Percentiles rank a stretch among this genome's conserved stretches.
phyloP scores from a whole-genome alignment of 345 rosid genomes.

The Salix udensis region DNA sequence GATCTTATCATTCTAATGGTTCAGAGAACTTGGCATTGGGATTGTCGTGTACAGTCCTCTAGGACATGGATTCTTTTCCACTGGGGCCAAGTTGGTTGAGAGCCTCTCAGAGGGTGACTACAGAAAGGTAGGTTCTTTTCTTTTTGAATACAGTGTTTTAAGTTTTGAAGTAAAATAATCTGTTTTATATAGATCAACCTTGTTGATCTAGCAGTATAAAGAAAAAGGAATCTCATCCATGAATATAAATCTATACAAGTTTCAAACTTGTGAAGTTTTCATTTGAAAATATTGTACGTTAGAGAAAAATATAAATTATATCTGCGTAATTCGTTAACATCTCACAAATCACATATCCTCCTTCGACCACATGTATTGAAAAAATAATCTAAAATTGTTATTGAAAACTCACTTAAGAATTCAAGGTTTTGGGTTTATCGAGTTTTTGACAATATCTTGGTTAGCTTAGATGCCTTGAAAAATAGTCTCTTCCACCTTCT shows the following conservation, averaged over 20 bases:
- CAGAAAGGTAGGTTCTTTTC: constrained; percentile 35
- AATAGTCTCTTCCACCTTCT: neutral
- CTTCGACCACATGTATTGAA: neutral
- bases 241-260: no score
- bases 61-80: constrained; percentile 61
- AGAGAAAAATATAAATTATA: no score
- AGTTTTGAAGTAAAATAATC: no score
- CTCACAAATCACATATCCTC: neutral
- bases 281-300: no score
- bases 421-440: no score
- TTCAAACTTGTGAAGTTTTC: no score
- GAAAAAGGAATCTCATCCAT: no score
- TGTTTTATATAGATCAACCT: no score
- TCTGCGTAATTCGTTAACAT: no score
- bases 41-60: constrained; percentile 70
- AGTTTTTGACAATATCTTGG: neutral
- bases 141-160: neutral
- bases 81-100: constrained; percentile 55
- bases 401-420: no score
- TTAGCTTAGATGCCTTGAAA: neutral
- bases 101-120: constrained; percentile 35
- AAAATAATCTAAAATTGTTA: no score
- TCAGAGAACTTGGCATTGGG: constrained; percentile 71
- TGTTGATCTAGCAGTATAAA: no score
- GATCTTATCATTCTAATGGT: neutral